Evolutionary conservation across 2,329 filamentous ascomycete species (phyloP).

Genomic region (Alternaria sp.): DNA sequence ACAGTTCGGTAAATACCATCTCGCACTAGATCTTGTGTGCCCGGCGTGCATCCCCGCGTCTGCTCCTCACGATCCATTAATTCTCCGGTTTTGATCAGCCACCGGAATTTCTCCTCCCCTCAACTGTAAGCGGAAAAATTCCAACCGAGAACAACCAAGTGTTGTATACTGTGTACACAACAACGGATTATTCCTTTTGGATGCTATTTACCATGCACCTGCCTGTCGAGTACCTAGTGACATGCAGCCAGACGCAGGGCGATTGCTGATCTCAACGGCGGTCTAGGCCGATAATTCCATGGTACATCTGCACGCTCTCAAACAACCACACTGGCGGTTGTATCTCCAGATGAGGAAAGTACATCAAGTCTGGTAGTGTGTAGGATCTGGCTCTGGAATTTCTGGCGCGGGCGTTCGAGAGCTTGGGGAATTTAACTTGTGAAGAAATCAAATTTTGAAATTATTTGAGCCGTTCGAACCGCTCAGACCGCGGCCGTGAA

Average conservation of each 20-base stretch:
- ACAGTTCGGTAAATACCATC: background rate
- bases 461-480: background rate
- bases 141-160: background rate
- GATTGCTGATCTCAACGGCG: slow-evolving; percentile 11
- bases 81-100: slow-evolving; percentile 8
- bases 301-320: background rate
- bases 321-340: slow-evolving; percentile 2
- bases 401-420: background rate
- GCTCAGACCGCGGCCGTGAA: slow-evolving; percentile 3
- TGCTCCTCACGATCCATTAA: background rate
- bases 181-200: background rate
- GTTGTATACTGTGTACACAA: background rate
- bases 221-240: slow-evolving; percentile 1
- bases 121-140: slow-evolving; percentile 4
- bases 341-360: slow-evolving; percentile 11
- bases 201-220: background rate
- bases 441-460: background rate
- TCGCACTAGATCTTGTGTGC: background rate
- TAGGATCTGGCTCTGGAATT: background rate
- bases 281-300: slow-evolving; percentile 8
- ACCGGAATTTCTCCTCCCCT: slow-evolving; percentile 8
- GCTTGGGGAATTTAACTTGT: background rate
- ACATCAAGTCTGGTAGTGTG: background rate
- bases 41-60: background rate
- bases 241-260: slow-evolving; percentile 1